Conservation (phyloP, 2,329 filamentous ascomycete genomes). For the Neofusicoccum ribis region DNA sequence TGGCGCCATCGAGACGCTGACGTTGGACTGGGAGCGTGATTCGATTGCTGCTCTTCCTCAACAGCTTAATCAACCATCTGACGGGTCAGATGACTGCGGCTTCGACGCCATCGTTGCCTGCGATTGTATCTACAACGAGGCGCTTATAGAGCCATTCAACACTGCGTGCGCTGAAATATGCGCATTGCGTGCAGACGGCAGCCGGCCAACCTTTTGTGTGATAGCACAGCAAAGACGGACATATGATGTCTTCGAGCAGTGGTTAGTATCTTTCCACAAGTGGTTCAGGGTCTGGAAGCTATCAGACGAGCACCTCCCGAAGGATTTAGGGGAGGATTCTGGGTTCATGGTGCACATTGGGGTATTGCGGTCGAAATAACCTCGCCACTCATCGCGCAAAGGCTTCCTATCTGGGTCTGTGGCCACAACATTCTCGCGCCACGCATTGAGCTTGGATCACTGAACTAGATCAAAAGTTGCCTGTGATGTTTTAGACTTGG, state of each 20-base stretch:
- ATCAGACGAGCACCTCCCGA: slow-evolving; percentile 61
- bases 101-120: slow-evolving; percentile 79
- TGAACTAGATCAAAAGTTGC: not conserved
- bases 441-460: not conserved
- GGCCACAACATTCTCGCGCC: not conserved
- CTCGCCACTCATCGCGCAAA: not conserved
- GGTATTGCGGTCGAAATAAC: slow-evolving; percentile 19
- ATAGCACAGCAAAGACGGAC: slow-evolving; percentile 88
- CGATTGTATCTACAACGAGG: slow-evolving; percentile 95
- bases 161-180: slow-evolving; percentile 77
- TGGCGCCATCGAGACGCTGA: slow-evolving; percentile 15
- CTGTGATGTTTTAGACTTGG: not conserved
- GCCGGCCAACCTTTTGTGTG: slow-evolving; percentile 67
- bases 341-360: slow-evolving; percentile 86
- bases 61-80: slow-evolving; percentile 45
- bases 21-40: slow-evolving; percentile 74
- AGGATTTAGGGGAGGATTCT: slow-evolving; percentile 60
- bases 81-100: slow-evolving; percentile 37
- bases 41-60: slow-evolving; percentile 49
- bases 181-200: slow-evolving; percentile 49
- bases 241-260: slow-evolving; percentile 79
- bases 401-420: not conserved
- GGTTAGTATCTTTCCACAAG: slow-evolving; percentile 68
- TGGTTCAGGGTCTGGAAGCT: slow-evolving; percentile 77
- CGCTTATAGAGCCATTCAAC: slow-evolving; percentile 79